A percentile compares a stretch with the other conserved stretches of the same genome.
Evolutionary conservation across 2,329 filamentous ascomycete genomes (phyloP).

Genomic region (Ophiostoma montium): DNA sequence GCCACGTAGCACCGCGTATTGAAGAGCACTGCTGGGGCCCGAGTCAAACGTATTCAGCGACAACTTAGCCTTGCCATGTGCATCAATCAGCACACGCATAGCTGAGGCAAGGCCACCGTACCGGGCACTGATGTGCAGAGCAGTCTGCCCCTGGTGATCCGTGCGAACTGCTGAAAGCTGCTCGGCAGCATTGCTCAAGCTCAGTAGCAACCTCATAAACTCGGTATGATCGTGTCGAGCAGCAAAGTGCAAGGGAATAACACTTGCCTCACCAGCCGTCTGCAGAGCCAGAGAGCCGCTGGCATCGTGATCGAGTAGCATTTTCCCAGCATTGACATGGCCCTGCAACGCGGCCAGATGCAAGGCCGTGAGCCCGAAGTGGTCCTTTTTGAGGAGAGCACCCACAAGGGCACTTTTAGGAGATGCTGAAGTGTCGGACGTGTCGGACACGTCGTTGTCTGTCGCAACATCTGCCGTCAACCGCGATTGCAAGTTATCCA

Average conservation of each 20-base stretch:
- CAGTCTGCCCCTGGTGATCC: neutral
- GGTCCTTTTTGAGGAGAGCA: neutral
- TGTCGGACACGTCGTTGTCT: neutral
- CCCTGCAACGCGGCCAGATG: neutral
- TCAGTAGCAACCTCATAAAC: neutral
- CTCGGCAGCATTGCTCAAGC: neutral
- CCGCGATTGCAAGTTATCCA: neutral
- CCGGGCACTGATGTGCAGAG: neutral
- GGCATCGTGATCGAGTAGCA: neutral
- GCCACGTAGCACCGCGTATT: neutral
- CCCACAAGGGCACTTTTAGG: neutral
- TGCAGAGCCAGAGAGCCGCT: neutral
- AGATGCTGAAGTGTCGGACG: neutral
- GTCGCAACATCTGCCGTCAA: neutral
- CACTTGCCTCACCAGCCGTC: neutral
- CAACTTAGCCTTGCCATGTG: neutral
- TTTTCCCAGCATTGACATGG: neutral
- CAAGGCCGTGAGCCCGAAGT: neutral
- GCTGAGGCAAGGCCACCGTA: neutral
- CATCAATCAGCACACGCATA: neutral
- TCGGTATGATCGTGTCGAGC: neutral
- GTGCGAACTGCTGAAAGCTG: neutral
- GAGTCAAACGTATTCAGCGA: neutral
- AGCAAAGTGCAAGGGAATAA: neutral
- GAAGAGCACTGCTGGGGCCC: neutral